phyloP scores from a whole-genome alignment of 2,329 filamentous ascomycete genomes.

The Blastomyces emzantsi region DNA sequence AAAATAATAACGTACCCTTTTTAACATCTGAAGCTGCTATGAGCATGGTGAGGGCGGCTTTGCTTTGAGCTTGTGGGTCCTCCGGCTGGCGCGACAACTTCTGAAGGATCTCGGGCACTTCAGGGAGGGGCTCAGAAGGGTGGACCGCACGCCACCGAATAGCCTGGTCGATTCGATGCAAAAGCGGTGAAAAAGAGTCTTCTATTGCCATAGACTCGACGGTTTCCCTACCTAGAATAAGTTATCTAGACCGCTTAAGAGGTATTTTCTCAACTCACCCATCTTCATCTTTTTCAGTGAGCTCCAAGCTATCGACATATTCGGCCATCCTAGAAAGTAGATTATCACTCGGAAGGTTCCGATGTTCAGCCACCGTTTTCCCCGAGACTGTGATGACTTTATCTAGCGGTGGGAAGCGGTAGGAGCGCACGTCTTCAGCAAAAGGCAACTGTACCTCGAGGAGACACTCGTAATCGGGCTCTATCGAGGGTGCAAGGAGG shows the following conservation, averaged over 20 bases:
- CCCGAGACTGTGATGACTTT: conserved; percentile 81
- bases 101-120: conserved; percentile 55
- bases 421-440: conserved; percentile 81
- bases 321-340: conserved; percentile 75
- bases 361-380: conserved; percentile 68
- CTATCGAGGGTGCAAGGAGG: conserved; percentile 70
- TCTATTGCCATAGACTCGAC: conserved; percentile 68
- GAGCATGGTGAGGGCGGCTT: conserved; percentile 53
- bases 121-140: conserved; percentile 54
- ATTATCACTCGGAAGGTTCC: conserved; percentile 67
- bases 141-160: conserved; percentile 74
- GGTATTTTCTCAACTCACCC: conserved; percentile 44
- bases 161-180: conserved; percentile 85
- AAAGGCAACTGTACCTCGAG: conserved; percentile 89
- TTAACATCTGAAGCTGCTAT: conserved; percentile 69
- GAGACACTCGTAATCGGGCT: conserved; percentile 71
- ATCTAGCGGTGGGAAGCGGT: conserved; percentile 84
- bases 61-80: conserved; percentile 52
- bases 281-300: conserved; percentile 64
- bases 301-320: conserved; percentile 89
- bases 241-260: conserved; percentile 12
- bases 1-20: conserved; percentile 49
- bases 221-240: conserved; percentile 33
- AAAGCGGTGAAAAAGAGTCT: conserved; percentile 70
- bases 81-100: conserved; percentile 65